Conservation (phyloP, 495 filamentous ascomycete species). For the Aspergillus sclerotiicarbonarius region DNA sequence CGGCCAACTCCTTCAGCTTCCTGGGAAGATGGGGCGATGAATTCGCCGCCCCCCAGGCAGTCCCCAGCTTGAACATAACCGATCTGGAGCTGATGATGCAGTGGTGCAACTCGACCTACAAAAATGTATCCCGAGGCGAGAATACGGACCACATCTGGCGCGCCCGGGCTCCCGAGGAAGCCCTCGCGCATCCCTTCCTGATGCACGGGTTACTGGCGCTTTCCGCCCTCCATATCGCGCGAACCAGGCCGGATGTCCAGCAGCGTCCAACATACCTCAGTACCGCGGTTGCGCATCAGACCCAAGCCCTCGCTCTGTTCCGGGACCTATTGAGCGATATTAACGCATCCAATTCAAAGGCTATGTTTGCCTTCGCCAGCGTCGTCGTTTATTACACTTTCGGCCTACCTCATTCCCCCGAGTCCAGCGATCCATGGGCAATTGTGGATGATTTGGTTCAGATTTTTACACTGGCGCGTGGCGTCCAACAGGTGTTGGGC, state of each 20-base stretch:
- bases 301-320: slow-evolving; percentile 45
- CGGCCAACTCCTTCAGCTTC: slow-evolving; percentile 28
- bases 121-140: slow-evolving; percentile 30
- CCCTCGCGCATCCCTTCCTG: slow-evolving; percentile 45
- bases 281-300: slow-evolving; percentile 48
- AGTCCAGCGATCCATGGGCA: slow-evolving; percentile 34
- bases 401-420: slow-evolving; percentile 42
- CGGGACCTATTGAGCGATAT: slow-evolving; percentile 41
- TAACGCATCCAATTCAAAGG: slow-evolving; percentile 43
- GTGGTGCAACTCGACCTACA: slow-evolving; percentile 40
- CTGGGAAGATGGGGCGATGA: slow-evolving; percentile 22
- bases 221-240: slow-evolving; percentile 46
- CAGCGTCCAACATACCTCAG: slow-evolving; percentile 30
- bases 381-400: slow-evolving; percentile 52
- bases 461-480: slow-evolving; percentile 43
- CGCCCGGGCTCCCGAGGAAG: slow-evolving; percentile 42
- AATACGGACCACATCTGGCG: slow-evolving; percentile 43
- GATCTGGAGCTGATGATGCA: slow-evolving; percentile 47
- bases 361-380: slow-evolving; percentile 51
- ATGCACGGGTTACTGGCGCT: slow-evolving; percentile 54
- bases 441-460: slow-evolving; percentile 43
- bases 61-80: slow-evolving; percentile 30
- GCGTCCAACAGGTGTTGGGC: slow-evolving; percentile 43
- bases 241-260: slow-evolving; percentile 24
- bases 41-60: slow-evolving; percentile 3